phyloP scores from a whole-genome alignment of 345 rosid species.

The Boechera retrofracta region DNA sequence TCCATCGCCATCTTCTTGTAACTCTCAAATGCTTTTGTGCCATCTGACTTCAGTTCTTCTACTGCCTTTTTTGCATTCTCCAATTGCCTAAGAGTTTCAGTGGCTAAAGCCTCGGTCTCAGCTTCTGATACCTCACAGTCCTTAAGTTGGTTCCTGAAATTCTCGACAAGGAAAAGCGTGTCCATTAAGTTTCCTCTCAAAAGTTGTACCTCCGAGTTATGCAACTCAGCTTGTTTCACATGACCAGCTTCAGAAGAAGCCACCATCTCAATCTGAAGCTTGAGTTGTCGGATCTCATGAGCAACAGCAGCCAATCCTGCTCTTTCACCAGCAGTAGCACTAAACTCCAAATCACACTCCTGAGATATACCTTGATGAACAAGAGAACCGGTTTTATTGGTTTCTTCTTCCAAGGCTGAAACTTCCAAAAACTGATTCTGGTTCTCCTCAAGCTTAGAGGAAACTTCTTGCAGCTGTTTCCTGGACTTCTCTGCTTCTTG shows the following conservation, averaged over 20 bases:
- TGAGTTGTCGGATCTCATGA: constrained; percentile 77
- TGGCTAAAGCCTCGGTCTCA: constrained; percentile 73
- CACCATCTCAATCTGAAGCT: constrained; percentile 65
- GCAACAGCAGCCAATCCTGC: constrained; percentile 65
- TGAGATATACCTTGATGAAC: constrained; percentile 56
- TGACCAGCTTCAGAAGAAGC: constrained; percentile 66
- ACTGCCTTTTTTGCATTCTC: constrained; percentile 73
- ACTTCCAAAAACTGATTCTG: constrained; percentile 59
- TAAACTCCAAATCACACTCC: constrained; percentile 62
- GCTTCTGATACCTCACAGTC: constrained; percentile 79
- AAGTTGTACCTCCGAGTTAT: constrained; percentile 60
- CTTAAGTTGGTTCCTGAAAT: constrained; percentile 74
- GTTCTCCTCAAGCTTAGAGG: constrained; percentile 66
- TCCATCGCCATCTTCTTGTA: constrained; percentile 65
- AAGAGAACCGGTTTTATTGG: constrained; percentile 25
- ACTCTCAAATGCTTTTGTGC: constrained; percentile 62
- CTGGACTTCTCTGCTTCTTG: constrained; percentile 79
- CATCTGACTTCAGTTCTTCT: constrained; percentile 67
- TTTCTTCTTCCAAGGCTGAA: constrained; percentile 59
- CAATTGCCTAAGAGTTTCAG: constrained; percentile 72
- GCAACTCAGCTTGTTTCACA: constrained; percentile 59
- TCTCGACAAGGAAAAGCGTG: constrained; percentile 66
- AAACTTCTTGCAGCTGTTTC: constrained; percentile 60
- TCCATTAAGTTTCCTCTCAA: constrained; percentile 71
- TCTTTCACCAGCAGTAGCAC: constrained; percentile 54